phyloP scores from a whole-genome alignment of 176 grass and related monocot species.

The Avena eriantha region DNA sequence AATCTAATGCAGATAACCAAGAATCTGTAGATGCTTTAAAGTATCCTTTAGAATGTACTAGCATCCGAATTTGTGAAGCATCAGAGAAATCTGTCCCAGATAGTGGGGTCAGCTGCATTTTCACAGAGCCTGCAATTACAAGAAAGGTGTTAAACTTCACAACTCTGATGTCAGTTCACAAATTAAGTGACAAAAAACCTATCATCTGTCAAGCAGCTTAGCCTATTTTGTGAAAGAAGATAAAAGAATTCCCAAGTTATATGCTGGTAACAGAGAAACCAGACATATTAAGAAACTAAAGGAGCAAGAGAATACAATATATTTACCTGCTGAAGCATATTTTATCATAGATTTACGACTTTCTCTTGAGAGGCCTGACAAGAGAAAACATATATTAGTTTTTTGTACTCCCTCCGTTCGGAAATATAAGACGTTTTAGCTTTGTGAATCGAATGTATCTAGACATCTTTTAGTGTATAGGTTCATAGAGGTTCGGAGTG shows the following conservation, averaged over 20 bases:
- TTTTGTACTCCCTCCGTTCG: neutral
- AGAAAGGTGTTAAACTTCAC: constrained; percentile 27
- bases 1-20: constrained; percentile 72
- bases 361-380: constrained; percentile 85
- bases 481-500: too few species aligned
- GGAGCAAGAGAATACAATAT: neutral
- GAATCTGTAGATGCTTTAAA: constrained; percentile 69
- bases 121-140: constrained; percentile 67
- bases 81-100: constrained; percentile 63
- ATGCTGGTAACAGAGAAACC: constrained; percentile 14
- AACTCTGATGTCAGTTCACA: neutral
- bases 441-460: too few species aligned
- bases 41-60: constrained; percentile 81
- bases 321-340: constrained; percentile 73
- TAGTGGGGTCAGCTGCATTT: constrained; percentile 74
- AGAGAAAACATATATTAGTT: constrained; percentile 36
- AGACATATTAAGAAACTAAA: neutral
- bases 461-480: too few species aligned
- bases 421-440: too few species aligned
- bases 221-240: constrained; percentile 8
- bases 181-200: neutral
- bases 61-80: constrained; percentile 61
- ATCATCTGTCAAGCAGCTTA: neutral
- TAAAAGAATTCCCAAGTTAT: neutral
- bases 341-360: constrained; percentile 70